Evolutionary conservation across 2,329 filamentous ascomycete species (phyloP).

Genomic region (Calonectria pseudoturangicola): DNA sequence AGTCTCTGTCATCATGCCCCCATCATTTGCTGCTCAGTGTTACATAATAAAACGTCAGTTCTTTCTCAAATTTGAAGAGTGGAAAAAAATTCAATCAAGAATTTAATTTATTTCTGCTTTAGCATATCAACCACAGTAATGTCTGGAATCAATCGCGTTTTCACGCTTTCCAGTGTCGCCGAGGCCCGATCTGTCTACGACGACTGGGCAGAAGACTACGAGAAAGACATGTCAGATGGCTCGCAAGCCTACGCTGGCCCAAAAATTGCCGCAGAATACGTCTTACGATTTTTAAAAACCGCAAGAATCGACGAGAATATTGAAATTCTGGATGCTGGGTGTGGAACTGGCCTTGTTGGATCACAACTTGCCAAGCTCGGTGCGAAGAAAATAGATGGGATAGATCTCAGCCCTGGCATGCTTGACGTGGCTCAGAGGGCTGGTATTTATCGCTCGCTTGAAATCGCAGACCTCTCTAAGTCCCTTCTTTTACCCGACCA

Average conservation of each 20-base stretch:
- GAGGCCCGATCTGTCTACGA: background rate
- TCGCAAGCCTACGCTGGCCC: background rate
- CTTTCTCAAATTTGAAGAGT: too few relatives aligned
- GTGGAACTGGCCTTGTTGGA: background rate
- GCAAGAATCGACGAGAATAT: background rate
- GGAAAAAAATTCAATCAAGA: too few relatives aligned
- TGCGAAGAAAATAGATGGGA: background rate
- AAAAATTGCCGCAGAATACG: background rate
- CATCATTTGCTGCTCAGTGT: too few relatives aligned
- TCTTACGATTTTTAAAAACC: background rate
- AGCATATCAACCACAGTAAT: too few relatives aligned
- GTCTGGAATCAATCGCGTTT: too few relatives aligned
- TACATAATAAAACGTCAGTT: too few relatives aligned
- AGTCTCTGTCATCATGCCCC: too few relatives aligned
- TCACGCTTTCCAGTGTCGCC: background rate
- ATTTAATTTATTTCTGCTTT: too few relatives aligned
- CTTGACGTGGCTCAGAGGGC: background rate
- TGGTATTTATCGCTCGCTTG: background rate
- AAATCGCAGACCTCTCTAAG: background rate
- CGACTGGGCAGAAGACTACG: background rate
- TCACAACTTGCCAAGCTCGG: background rate
- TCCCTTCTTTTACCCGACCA: background rate
- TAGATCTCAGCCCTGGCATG: background rate
- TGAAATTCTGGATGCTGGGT: background rate
- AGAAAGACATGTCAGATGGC: background rate